Evolutionary conservation across 202 grass and related monocot species (phyloP), one percentile per base, ranked within the genome.

Genomic region (Zizania palustris): DNA sequence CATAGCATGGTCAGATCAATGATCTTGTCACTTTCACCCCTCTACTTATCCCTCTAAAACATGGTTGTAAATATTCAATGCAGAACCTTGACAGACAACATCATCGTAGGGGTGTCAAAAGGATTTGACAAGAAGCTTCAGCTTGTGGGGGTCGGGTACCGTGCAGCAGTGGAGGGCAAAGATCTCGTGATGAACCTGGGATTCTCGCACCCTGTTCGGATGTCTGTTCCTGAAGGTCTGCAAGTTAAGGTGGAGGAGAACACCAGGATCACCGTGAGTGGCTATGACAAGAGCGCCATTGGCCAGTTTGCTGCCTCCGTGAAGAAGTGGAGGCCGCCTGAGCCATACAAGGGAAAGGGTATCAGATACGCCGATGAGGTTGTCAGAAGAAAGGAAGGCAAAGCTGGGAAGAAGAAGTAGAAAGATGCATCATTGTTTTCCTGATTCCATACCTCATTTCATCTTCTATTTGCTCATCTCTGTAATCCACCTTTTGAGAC

Each of bases 361-460:
- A 89, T 99, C 73, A 78, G 87, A 41, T 98, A 95, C 80, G 74
- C 75, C 21, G 83, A 87, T 69, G 89, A 98, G 45, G 75, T 87
- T 75, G 91, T 99, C 15, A 88, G 91, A 84, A 92, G 79, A 63
- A 95, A 98, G 91, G 96, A 95, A 35, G 96, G 96, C 64, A 95
- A 98, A 92, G 89, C 96, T 61, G 96, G 96, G 19, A 98, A 98
- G 86, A 98, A 92, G 80, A 98, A 98, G 67, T 95, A 95, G 89
- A 85, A 76, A n/a, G 54, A 9, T 22, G 28, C 36, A 58, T 63
- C 45, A 62, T 43, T 39, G 9, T 20, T 51, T 55, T 64, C 57
- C 16, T 2, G 37, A 2, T 65, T 51, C 35, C n/a, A 48, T 79
- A 44, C 43, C 69, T 87, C 33, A 12, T 74, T 78, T 85, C 34